Percentiles rank a stretch among this genome's conserved stretches.
phyloP scores from a whole-genome alignment of 306 rosid species.

The Vachellia pachyceras region DNA sequence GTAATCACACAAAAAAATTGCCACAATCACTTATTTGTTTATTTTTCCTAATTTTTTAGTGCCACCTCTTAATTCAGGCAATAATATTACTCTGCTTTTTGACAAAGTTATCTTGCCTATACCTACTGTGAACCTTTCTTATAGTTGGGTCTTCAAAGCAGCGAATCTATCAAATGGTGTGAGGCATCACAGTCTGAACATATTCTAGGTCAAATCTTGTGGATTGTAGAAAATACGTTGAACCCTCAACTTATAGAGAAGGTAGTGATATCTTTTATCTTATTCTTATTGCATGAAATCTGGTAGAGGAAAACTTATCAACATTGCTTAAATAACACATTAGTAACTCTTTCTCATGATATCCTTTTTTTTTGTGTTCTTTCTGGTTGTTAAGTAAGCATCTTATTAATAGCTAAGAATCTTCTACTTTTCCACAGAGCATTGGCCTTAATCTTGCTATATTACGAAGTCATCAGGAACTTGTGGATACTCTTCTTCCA shows the following conservation, averaged over 20 bases:
- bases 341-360: not conserved
- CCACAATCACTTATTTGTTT: conserved; percentile 10
- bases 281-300: conserved; percentile 8
- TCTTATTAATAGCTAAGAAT: conserved; percentile 37
- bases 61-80: conserved; percentile 21
- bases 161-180: conserved; percentile 64
- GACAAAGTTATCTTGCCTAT: not conserved
- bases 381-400: conserved; percentile 20
- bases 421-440: conserved; percentile 61
- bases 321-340: not conserved
- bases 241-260: conserved; percentile 83
- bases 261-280: conserved; percentile 50
- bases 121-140: conserved; percentile 30
- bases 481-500: conserved; percentile 63
- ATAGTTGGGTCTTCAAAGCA: conserved; percentile 65
- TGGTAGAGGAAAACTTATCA: not conserved
- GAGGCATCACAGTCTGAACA: conserved; percentile 71
- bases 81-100: conserved; percentile 20
- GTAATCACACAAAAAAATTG: conserved; percentile 10
- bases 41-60: conserved; percentile 4
- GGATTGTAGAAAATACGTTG: conserved; percentile 88
- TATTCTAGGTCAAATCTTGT: conserved; percentile 62
- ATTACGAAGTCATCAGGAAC: conserved; percentile 65
- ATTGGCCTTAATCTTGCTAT: conserved; percentile 72
- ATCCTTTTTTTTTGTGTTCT: conserved; percentile 22